Base-by-base conservation (phyloP, 768 basidiomycete species). In the Ramaria sp. region DNA sequence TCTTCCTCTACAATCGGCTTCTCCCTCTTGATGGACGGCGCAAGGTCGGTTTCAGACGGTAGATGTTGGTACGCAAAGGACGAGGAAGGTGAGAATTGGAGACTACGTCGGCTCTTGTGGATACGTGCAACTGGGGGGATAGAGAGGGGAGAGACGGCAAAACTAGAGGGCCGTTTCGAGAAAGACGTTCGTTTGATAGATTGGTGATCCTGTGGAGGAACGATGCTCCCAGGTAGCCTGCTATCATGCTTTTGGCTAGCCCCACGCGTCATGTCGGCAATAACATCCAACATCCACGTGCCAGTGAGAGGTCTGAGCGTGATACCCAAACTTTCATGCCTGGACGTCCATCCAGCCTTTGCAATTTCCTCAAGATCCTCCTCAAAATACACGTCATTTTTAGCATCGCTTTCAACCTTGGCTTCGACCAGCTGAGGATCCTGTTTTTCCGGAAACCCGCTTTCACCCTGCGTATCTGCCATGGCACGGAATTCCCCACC, bases 211-310 rank as follows among this genome's bases (percentile, higher is more conserved):
- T 36, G 37, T 13, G 36, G 42, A 32, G 51, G 30, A 34, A 64
- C 59, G 10, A 64, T 65, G 7, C 63, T 24, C 16, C 64, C 60
- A 2, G 69, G 62, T 5, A 62, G 58, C 3, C 15, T 18, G 44
- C 20, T 22, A 3, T 44, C 53, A 18, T 36, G 57, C 32, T 36
- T 34, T 59, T 62, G 27, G 50, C 56, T 54, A 30, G 58, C 56
- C 3, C 67, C 61, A 50, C 66, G 68, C 0, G 82, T 81, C 18
- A 88, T 67, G 45, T 86, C 85, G 0, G 79, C 74, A 34, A 90
- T 74, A 55, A 76, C 87, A 36, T 91, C 86, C 55, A 88, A 78
- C 88, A 89, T 88, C 88, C 88, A 90, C 59, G 79, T 79, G n/a
- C 82, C 81, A 0, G 83, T 80, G 41, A 81, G 62, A 0, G 79